Percentiles rank a stretch among this genome's conserved stretches.
Conservation (phyloP, 148 eudicot species). For the Suaeda aralocaspica region DNA sequence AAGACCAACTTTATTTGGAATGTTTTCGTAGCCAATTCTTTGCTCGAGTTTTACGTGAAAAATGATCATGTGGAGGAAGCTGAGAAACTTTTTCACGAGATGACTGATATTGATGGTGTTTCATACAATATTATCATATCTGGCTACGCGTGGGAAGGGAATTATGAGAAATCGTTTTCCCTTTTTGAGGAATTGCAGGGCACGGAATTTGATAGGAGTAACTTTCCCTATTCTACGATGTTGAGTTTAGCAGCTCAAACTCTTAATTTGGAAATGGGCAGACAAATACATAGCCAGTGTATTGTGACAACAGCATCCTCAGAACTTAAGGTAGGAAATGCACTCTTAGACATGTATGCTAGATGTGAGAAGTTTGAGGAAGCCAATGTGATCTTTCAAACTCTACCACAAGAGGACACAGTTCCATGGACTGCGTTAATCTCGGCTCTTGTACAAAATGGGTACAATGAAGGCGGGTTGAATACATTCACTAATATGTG, state of each 20-base stretch:
- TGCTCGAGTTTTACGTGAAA: slow-evolving; percentile 74
- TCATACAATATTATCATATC: no score
- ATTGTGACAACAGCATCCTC: slow-evolving; percentile 41
- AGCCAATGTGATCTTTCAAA: slow-evolving; percentile 43
- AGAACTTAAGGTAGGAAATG: slow-evolving; percentile 47
- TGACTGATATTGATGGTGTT: slow-evolving; percentile 57
- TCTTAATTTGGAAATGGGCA: slow-evolving; percentile 56
- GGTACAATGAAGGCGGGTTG: no score
- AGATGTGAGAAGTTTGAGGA: slow-evolving; percentile 60
- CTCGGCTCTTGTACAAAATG: slow-evolving; percentile 59
- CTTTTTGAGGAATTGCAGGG: slow-evolving; percentile 44
- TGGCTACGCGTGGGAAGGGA: slow-evolving; percentile 54
- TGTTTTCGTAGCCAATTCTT: slow-evolving; percentile 58
- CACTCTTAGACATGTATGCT: slow-evolving; percentile 74
- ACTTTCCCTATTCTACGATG: slow-evolving; percentile 61
- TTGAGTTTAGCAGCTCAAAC: no score
- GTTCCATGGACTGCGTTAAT: slow-evolving; percentile 75
- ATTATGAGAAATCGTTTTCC: slow-evolving; percentile 37
- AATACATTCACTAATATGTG: no score
- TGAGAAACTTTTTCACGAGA: slow-evolving; percentile 48
- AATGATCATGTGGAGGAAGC: slow-evolving; percentile 34
- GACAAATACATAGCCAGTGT: slow-evolving; percentile 65
- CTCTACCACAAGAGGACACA: slow-evolving; percentile 37
- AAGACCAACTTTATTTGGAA: slow-evolving; percentile 52
- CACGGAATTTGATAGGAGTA: slow-evolving; percentile 40